Conservation (phyloP, 2,329 filamentous ascomycete genomes). For the Colletotrichum trifolii region DNA sequence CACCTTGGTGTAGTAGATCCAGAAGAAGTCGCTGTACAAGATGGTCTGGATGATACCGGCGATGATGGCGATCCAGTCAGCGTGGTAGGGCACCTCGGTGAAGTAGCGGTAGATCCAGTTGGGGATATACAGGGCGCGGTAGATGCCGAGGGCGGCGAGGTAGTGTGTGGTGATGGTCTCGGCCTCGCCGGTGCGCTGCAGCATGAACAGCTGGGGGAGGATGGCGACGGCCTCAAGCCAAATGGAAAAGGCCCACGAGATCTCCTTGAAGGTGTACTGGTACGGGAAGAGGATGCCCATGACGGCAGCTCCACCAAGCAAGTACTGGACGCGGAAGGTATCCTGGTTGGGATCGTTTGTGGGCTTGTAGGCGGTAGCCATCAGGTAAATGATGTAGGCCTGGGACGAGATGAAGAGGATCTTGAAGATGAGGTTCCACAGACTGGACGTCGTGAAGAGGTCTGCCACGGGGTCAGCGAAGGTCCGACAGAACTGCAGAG, state of each 20-base stretch:
- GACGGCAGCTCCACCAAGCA: slow-evolving; percentile 82
- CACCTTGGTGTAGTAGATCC: slow-evolving; percentile 98
- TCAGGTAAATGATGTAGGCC: slow-evolving; percentile 95
- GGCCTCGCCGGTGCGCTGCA: slow-evolving; percentile 96
- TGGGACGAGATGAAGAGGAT: slow-evolving; percentile 92
- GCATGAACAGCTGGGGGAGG: slow-evolving; percentile 96
- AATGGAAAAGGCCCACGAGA: slow-evolving; percentile 97
- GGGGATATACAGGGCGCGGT: slow-evolving; percentile 95
- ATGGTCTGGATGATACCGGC: slow-evolving; percentile 94
- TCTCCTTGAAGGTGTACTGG: slow-evolving; percentile 84
- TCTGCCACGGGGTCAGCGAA: slow-evolving; percentile 61
- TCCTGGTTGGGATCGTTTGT: slow-evolving; percentile 97
- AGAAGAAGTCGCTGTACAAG: slow-evolving; percentile 99
- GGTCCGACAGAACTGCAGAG: background rate
- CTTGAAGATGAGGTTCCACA: slow-evolving; percentile 97
- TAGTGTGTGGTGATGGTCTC: slow-evolving; percentile 99
- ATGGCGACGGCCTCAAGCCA: slow-evolving; percentile 98
- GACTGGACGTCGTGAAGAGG: slow-evolving; percentile 83
- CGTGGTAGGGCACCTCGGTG: slow-evolving; percentile 75
- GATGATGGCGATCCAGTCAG: slow-evolving; percentile 87
- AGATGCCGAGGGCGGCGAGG: slow-evolving; percentile 90
- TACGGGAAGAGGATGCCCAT: slow-evolving; percentile 87
- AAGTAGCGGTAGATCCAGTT: slow-evolving; percentile 98
- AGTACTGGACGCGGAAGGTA: slow-evolving; percentile 96
- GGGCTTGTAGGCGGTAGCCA: slow-evolving; percentile 97